phyloP scores from a whole-genome alignment of 441 rosid genomes.

The Mallotus repandus region DNA sequence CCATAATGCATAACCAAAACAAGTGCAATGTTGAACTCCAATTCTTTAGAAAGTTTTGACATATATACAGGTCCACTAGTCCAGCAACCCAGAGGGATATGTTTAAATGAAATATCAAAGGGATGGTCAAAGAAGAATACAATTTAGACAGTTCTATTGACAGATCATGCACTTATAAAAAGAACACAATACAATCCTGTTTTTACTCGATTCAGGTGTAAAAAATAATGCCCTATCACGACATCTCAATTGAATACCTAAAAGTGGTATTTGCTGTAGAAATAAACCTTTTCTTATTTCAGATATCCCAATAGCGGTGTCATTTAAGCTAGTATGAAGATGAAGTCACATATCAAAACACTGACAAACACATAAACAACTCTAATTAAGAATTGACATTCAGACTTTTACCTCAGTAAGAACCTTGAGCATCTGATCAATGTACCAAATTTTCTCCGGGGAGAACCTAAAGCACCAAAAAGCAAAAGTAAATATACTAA shows the following conservation, averaged over 20 bases:
- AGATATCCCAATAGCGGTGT: neutral
- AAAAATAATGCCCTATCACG: neutral
- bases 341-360: conserved; percentile 2
- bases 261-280: neutral
- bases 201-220: neutral
- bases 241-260: conserved; percentile 6
- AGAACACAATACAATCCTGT: neutral
- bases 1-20: neutral
- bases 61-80: neutral
- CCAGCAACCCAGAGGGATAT: neutral
- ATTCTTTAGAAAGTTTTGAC: neutral
- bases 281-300: conserved; percentile 4
- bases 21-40: neutral
- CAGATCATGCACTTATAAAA: neutral
- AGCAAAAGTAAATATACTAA: conserved; percentile 24
- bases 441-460: conserved; percentile 94
- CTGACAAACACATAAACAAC: conserved; percentile 2
- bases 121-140: neutral
- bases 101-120: neutral
- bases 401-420: conserved; percentile 77
- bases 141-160: neutral
- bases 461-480: conserved; percentile 72
- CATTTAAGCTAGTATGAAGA: neutral
- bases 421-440: conserved; percentile 99
- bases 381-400: conserved; percentile 14